Base-by-base conservation (phyloP, 371 early-diverging fungal genomes). In the Lichtheimia corymbifera region DNA sequence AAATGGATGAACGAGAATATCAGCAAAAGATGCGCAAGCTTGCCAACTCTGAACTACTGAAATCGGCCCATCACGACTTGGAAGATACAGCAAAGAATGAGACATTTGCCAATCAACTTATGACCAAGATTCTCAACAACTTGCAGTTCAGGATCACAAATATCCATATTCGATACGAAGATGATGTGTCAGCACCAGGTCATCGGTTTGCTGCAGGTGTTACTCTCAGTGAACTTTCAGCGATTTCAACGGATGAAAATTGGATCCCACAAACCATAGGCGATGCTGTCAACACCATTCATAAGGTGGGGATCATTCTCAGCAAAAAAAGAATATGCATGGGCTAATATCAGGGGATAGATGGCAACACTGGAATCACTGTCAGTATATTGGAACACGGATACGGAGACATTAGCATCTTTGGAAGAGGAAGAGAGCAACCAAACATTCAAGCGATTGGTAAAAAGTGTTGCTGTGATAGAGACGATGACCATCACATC, bases 151-250 rank as follows among this genome's bases (percentile, higher is more conserved):
- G 93, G 5, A 93, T 99, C 59, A 89, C 91, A 50, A 95, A 95
- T 73, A 97, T 99, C 53, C 98, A 98, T 72, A 79, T 99, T 52
- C 83, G 97, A 30, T 99, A 95, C 68, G 97, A 96, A 66, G 99
- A 99, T 74, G 77, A 82, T 55, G 65, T 88, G 50, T 91, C 91
- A 35, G 83, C 87, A 61, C 88, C 90, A 4, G 80, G 77, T 71
- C 88, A 87, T 41, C 91, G 91, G 35, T 94, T 97, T 74, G 88
- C 95, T 0, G 86, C 93, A 35, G 99, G 98, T n/a, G 67, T 96
- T 30, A 97, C 97, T 0, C 74, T 98, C 12, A 85, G 85, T 20
- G 93, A 94, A 63, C 83, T 98, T 20, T 95, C 97, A 0, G 97
- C 95, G 0, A 89, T 93, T 4, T 94, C 97, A 0, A 96, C 97